Conservation (phyloP, 2,329 filamentous ascomycete species). For the Colletotrichum neosansevieriae region DNA sequence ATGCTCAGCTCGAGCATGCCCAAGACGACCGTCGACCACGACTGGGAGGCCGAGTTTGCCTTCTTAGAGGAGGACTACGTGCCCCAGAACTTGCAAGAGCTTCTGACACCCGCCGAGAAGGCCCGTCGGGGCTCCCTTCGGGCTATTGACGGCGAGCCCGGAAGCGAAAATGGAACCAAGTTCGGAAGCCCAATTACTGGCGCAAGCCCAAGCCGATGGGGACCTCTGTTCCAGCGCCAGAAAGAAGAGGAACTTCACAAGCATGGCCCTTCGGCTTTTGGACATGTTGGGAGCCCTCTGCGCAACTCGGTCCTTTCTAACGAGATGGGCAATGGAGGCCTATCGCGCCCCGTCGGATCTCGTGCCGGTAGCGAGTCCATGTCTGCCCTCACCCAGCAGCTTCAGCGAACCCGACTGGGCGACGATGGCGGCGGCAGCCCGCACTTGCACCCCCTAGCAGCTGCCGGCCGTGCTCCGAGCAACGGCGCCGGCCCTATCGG, state of each 20-base stretch:
- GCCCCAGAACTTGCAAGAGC: conserved; percentile 76
- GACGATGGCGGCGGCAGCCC: conserved; percentile 62
- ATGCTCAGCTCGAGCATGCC: conserved; percentile 77
- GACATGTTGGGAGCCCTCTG: conserved; percentile 74
- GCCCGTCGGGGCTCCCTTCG: conserved; percentile 72
- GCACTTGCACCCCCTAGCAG: conserved; percentile 63
- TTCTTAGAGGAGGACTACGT: conserved; percentile 89
- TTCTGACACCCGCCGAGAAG: conserved; percentile 76
- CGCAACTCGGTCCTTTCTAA: conserved; percentile 72
- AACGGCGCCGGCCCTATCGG: conserved; percentile 54
- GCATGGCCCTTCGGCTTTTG: conserved; percentile 67
- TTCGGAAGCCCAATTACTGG: conserved; percentile 70
- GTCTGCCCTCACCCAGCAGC: conserved; percentile 71
- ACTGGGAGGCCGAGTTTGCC: conserved; percentile 77
- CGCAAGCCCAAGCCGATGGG: conserved; percentile 72
- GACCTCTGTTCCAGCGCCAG: conserved; percentile 70
- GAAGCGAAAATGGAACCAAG: conserved; percentile 63
- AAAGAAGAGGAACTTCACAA: conserved; percentile 65
- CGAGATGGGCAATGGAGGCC: conserved; percentile 57
- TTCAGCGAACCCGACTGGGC: conserved; percentile 69
- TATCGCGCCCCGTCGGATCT: conserved; percentile 54
- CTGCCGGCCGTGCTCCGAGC: conserved; percentile 55
- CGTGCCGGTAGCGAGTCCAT: conserved; percentile 64
- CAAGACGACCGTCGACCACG: conserved; percentile 71
- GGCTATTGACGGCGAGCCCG: conserved; percentile 64